phyloP scores from a whole-genome alignment of 1,139 yeast genomes.

The Debaryomycetaceae sp. region DNA sequence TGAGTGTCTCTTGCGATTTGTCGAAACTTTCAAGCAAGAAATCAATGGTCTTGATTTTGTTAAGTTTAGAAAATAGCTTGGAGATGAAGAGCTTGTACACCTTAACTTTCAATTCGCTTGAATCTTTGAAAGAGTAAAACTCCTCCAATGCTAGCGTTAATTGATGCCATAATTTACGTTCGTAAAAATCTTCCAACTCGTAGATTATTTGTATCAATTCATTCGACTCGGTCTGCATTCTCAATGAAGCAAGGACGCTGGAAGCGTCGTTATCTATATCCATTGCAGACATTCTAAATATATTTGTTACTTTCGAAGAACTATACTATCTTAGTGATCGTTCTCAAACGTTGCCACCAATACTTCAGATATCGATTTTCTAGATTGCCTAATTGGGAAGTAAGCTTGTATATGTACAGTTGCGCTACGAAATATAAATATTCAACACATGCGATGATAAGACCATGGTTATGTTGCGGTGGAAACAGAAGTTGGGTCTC shows the following conservation, averaged over 20 bases:
- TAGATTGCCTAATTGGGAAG: slow-evolving; percentile 3
- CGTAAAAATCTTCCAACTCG: slow-evolving; percentile 82
- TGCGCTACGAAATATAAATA: neutral
- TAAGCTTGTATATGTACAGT: neutral
- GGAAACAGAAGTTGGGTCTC: neutral
- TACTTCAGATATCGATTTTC: neutral
- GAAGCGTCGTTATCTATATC: slow-evolving; percentile 48
- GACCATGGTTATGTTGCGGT: neutral
- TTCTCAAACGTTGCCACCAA: neutral
- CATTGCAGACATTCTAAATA: slow-evolving; percentile 21
- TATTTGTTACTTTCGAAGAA: too few species aligned
- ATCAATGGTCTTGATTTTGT: slow-evolving; percentile 73
- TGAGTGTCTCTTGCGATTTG: slow-evolving; percentile 47
- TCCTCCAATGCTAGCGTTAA: slow-evolving; percentile 66
- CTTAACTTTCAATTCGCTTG: slow-evolving; percentile 55
- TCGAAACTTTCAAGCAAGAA: slow-evolving; percentile 58
- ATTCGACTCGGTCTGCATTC: slow-evolving; percentile 65
- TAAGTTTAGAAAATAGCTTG: slow-evolving; percentile 66
- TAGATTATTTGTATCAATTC: slow-evolving; percentile 62
- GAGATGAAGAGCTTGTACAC: slow-evolving; percentile 70
- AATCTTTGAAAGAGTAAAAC: slow-evolving; percentile 51
- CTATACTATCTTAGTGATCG: neutral
- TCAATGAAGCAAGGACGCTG: slow-evolving; percentile 65
- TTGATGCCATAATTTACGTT: slow-evolving; percentile 77
- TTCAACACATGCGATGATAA: neutral